Percentiles rank a stretch among this genome's conserved stretches.
Conservation (phyloP, 495 filamentous ascomycete species). For the Tuber borchii region DNA sequence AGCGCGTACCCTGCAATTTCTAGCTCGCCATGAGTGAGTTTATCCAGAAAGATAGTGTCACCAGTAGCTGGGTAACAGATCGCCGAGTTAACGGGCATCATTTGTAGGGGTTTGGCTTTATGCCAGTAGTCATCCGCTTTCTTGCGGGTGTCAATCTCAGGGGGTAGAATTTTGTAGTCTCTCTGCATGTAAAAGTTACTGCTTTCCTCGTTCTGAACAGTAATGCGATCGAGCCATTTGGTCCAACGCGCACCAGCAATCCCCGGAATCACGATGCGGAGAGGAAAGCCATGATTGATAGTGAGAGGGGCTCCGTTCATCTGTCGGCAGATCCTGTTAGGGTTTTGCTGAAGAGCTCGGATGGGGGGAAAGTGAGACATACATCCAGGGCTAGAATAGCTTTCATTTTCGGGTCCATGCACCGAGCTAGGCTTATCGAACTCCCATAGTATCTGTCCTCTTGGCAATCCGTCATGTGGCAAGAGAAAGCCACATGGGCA, state of each 20-base stretch:
- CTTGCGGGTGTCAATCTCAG: constrained; percentile 45
- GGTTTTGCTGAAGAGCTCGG: neutral
- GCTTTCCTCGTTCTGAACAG: constrained; percentile 47
- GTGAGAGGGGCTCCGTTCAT: constrained; percentile 48
- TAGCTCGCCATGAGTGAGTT: constrained; percentile 43
- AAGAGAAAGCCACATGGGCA: constrained; percentile 53
- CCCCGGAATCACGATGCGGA: constrained; percentile 51
- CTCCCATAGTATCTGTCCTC: constrained; percentile 55
- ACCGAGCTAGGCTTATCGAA: constrained; percentile 49
- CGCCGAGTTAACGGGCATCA: constrained; percentile 52
- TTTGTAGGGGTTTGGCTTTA: constrained; percentile 46
- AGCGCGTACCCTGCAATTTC: constrained; percentile 55
- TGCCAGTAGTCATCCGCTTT: constrained; percentile 50
- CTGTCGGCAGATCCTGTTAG: constrained; percentile 20
- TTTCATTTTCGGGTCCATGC: constrained; percentile 47
- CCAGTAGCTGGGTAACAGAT: constrained; percentile 49
- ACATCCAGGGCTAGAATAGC: constrained; percentile 54
- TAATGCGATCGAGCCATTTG: constrained; percentile 53
- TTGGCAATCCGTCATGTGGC: constrained; percentile 49
- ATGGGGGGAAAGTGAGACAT: constrained; percentile 9
- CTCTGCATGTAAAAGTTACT: constrained; percentile 49
- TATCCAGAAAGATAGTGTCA: constrained; percentile 42
- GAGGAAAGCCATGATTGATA: constrained; percentile 49
- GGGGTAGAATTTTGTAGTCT: constrained; percentile 52
- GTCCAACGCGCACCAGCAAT: constrained; percentile 50